Conservation (phyloP, 148 eudicot genomes). For the Tetragonia tetragonoides region DNA sequence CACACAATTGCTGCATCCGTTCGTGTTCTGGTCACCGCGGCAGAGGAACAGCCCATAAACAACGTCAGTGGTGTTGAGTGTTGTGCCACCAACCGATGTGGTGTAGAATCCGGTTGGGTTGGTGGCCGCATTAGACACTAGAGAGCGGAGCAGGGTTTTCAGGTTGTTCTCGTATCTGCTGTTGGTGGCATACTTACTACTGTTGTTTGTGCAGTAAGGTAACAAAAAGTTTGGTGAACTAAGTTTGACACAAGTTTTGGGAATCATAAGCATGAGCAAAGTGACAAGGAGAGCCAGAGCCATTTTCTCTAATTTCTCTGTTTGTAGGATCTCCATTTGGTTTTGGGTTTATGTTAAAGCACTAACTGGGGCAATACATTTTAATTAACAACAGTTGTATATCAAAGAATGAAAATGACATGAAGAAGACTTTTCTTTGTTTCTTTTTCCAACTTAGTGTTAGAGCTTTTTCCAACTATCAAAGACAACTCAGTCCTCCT, state of each 20-base stretch:
- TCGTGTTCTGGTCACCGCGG: slow-evolving; percentile 30
- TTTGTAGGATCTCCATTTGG: too few relatives aligned
- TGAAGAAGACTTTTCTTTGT: too few relatives aligned
- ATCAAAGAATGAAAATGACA: too few relatives aligned
- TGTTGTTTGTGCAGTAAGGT: slow-evolving; percentile 10
- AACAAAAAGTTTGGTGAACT: neutral
- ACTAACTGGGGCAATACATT: too few relatives aligned
- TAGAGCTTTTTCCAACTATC: too few relatives aligned
- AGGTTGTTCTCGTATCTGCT: slow-evolving; percentile 36
- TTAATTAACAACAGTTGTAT: too few relatives aligned
- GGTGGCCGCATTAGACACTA: slow-evolving; percentile 30
- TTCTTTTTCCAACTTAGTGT: too few relatives aligned
- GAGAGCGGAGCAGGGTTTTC: slow-evolving; percentile 33
- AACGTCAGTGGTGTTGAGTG: neutral
- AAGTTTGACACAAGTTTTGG: neutral
- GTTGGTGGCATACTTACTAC: slow-evolving; percentile 15
- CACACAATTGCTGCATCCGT: slow-evolving; percentile 31
- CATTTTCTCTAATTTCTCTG: too few relatives aligned
- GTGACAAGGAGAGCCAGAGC: too few relatives aligned
- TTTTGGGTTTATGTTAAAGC: too few relatives aligned
- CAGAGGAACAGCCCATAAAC: slow-evolving; percentile 35
- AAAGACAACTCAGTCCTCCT: too few relatives aligned
- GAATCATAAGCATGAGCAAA: neutral
- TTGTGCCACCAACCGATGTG: slow-evolving; percentile 25
- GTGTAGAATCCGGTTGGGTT: slow-evolving; percentile 38